Base-by-base conservation (phyloP, 768 basidiomycete species). In the Vararia minispora region DNA sequence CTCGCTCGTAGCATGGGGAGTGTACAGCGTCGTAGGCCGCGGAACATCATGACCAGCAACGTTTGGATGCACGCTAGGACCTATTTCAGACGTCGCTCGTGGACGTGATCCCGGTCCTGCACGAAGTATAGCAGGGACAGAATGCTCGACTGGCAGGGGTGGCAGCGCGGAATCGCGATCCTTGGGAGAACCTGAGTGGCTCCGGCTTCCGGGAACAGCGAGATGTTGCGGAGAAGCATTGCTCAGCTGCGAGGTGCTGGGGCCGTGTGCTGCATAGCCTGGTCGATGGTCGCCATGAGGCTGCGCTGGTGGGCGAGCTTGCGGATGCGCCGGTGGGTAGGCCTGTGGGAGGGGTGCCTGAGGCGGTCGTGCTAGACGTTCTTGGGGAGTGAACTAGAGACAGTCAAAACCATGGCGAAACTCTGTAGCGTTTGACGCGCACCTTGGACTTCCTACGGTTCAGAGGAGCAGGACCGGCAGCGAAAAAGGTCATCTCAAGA, bases 401-500 rank as follows among this genome's bases (percentile, higher is more conserved):
- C 10, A 39, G 16, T n/a, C 40, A 30, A 5, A 14, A 6, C 18
- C 33, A 41, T 21, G 35, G 20, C 14, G 9, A 27, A 17, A 23
- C 49, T 41, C 20, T 45, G 45, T 40, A 61, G 31, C 44, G 52
- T 28, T 46, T 55, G 43, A 42, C 48, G 33, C 13, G 56, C 42
- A 55, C 39, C 44, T 59, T 64, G 23, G 55, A 58, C 42, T 50
- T 51, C 40, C 48, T 53, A 28, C 54, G 61, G 42, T 44, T 47
- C 33, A 47, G 52, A 39, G 48, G 76, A 59, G 69, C 63, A 6
- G 78, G 74, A 3, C 67, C 71, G 39, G 80, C 76, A 3, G 88
- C 72, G 58, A 76, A 97, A 63, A 78, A 97, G 1, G 92, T 97
- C 76, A 95, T 82, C 57, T 97, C 92, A 12, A 95, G 68, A 54